phyloP scores from a whole-genome alignment of 164 flowering plant genomes.

The Sextonia rubra region DNA sequence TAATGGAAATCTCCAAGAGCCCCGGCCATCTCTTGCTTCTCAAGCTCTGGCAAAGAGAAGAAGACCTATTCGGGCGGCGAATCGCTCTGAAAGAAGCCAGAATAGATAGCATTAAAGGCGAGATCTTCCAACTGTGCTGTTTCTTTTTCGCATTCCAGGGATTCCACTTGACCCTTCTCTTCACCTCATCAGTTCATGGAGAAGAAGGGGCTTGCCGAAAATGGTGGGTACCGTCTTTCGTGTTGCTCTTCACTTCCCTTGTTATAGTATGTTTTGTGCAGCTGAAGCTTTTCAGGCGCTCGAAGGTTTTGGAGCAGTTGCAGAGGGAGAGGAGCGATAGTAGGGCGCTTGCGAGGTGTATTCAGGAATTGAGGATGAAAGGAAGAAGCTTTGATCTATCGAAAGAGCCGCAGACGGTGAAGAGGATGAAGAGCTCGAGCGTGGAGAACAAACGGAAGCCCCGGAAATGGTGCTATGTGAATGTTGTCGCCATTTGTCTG shows the following conservation, averaged over 20 bases:
- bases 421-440: constrained; percentile 81
- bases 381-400: constrained; percentile 77
- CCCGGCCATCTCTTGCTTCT: constrained; percentile 88
- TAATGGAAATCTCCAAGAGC: constrained; percentile 69
- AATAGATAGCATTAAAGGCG: constrained; percentile 41
- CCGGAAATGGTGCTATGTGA: constrained; percentile 48
- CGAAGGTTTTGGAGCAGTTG: constrained; percentile 55
- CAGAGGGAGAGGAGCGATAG: constrained; percentile 54
- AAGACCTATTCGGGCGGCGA: constrained; percentile 45
- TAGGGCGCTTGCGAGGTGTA: constrained; percentile 48
- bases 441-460: constrained; percentile 89
- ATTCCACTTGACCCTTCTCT: constrained; percentile 58
- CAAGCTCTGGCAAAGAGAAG: constrained; percentile 87
- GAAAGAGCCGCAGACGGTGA: constrained; percentile 53
- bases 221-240: constrained; percentile 70
- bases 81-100: constrained; percentile 49
- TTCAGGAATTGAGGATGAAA: constrained; percentile 90
- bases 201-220: constrained; percentile 24
- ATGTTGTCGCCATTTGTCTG: constrained; percentile 49
- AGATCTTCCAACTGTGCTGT: constrained; percentile 66
- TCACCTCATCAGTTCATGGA: constrained; percentile 32
- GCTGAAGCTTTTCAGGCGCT: constrained; percentile 52
- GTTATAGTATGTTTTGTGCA: constrained; percentile 54
- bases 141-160: constrained; percentile 62
- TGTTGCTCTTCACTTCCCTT: constrained; percentile 41